Base-by-base conservation (phyloP, 2,329 filamentous ascomycete species). In the Colletotrichum sp. region DNA sequence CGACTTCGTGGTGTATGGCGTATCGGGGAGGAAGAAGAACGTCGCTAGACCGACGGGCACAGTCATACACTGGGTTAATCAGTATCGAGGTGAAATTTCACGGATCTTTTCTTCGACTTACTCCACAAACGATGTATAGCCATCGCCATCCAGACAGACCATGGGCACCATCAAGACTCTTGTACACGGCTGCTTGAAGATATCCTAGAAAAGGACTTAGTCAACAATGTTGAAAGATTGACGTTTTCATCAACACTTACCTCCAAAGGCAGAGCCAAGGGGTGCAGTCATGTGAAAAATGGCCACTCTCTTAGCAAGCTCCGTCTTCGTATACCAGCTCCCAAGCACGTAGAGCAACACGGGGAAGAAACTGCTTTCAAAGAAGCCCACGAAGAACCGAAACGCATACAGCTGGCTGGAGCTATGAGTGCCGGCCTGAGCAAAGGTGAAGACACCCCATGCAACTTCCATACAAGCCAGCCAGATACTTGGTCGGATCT, bases 121-220 rank as follows among this genome's bases (percentile, higher is more conserved):
- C 76, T 28, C 84, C 84, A 72, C 85, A 85, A 71, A 86, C 83
- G 39, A 87, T 81, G 71, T 86, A 86, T 4, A 86, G 80, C 84
- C 84, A 87, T 30, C 83, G 82, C 81, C 81, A 86, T 1, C 83
- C 85, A 2, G 82, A 79, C n/a, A 82, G 77, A 0, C 89, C 90
- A 16, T 80, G 80, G 0, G 87, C 82, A 1, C 89, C 89, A 30
- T 88, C 88, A 0, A 92, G 84, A 28, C 88, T 87, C 21, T 83
- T 87, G 79, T 91, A 90, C 0, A 89, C 87, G 0, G 88, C 89
- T 1, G 90, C 87, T 81, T 91, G 89, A 0, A 92, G 84, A 73
- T 90, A 91, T 2, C 90, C 90, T 52, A 52, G 2, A 21, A 48
- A 21, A 48, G 6, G 39, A 0, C n/a, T 13, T 10, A 48, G n/a